phyloP scores from a whole-genome alignment of 208 protist species.

The Vickermania ingenoplastis region DNA sequence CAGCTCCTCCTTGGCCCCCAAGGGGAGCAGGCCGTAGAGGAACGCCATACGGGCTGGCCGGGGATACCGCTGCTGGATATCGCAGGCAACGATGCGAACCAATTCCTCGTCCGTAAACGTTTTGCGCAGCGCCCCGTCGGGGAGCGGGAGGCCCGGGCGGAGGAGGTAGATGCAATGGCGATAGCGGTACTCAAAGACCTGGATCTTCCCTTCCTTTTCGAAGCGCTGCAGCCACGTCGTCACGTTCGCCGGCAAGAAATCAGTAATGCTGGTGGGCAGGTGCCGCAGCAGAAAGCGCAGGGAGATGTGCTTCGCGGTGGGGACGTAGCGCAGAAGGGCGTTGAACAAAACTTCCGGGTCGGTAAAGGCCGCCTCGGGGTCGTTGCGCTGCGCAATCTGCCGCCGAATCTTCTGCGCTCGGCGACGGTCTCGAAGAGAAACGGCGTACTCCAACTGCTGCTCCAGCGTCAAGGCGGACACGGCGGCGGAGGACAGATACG shows the following conservation, averaged over 20 bases:
- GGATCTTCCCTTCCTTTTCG: slow-evolving; percentile 26
- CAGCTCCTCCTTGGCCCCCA: neutral
- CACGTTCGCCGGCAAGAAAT: slow-evolving; percentile 30
- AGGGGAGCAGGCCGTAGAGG: neutral
- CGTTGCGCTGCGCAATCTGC: slow-evolving; percentile 18
- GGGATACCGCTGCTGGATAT: slow-evolving; percentile 10
- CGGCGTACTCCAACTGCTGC: slow-evolving; percentile 23
- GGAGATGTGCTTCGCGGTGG: slow-evolving; percentile 22
- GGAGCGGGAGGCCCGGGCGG: slow-evolving; percentile 41
- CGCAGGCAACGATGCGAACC: slow-evolving; percentile 24
- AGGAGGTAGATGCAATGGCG: slow-evolving; percentile 29
- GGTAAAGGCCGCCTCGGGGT: slow-evolving; percentile 37
- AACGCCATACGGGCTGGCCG: neutral
- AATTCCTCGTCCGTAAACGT: slow-evolving; percentile 40
- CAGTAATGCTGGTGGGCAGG: slow-evolving; percentile 22
- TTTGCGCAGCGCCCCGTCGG: slow-evolving; percentile 26
- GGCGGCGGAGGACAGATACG: neutral
- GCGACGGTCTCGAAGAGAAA: slow-evolving; percentile 8
- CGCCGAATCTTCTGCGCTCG: slow-evolving; percentile 24
- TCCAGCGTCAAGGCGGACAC: slow-evolving; percentile 9
- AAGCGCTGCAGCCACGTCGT: slow-evolving; percentile 20
- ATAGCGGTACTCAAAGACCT: slow-evolving; percentile 53
- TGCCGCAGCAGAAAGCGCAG: slow-evolving; percentile 20
- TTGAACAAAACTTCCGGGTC: slow-evolving; percentile 29
- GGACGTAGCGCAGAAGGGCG: slow-evolving; percentile 38